Conservation (phyloP, 257 asterid genomes). For the Oldenlandia corymbosa region DNA sequence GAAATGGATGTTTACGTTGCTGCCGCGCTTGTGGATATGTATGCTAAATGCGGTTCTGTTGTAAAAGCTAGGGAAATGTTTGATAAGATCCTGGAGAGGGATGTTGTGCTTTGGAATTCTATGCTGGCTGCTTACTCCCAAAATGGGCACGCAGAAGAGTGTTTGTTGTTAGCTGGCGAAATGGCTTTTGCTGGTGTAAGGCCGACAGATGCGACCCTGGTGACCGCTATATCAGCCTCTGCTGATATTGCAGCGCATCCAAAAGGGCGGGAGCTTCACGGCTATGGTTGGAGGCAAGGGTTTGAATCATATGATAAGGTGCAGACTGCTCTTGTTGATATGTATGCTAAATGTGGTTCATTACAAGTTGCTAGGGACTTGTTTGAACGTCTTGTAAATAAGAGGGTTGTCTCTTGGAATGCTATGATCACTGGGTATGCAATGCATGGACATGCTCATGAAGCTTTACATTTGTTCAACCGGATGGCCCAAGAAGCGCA, state of each 20-base stretch:
- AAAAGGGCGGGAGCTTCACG: conserved; percentile 60
- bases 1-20: conserved; percentile 57
- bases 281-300: conserved; percentile 45
- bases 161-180: conserved; percentile 39
- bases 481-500: conserved; percentile 30
- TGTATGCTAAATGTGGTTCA: conserved; percentile 58
- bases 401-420: conserved; percentile 61
- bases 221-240: conserved; percentile 46
- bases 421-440: conserved; percentile 59
- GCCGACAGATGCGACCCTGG: conserved; percentile 54
- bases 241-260: conserved; percentile 38
- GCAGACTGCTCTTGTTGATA: conserved; percentile 56
- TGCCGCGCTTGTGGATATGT: conserved; percentile 58
- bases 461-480: conserved; percentile 42
- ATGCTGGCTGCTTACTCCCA: conserved; percentile 54
- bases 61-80: conserved; percentile 37
- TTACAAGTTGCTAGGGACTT: conserved; percentile 36
- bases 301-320: conserved; percentile 43
- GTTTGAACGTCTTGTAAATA: conserved; percentile 39
- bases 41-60: conserved; percentile 53
- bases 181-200: conserved; percentile 35
- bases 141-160: conserved; percentile 44
- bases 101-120: conserved; percentile 63
- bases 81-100: conserved; percentile 38
- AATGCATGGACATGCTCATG: conserved; percentile 53